Percentiles rank a stretch among this genome's conserved stretches.
These are phyloP conservation scores for Aegle marmelos DNA, from an alignment of 345 rosid species.

Conservation along the genomic window DNA sequence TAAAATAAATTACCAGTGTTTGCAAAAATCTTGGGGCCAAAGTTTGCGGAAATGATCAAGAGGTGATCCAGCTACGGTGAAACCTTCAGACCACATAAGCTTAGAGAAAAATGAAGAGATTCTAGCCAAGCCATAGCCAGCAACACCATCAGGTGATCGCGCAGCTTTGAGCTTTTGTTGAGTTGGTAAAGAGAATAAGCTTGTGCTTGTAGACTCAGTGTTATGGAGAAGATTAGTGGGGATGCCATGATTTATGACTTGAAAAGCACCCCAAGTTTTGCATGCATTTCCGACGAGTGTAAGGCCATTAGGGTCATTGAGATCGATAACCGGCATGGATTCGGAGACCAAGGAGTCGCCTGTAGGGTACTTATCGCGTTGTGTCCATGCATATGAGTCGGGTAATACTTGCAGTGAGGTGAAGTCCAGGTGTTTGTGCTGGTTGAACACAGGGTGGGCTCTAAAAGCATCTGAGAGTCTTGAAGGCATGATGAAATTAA, in stretches of 20 bases:
- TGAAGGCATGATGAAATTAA: constrained; percentile 49
- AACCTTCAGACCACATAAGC: constrained; percentile 97
- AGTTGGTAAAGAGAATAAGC: constrained; percentile 58
- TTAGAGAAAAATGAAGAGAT: constrained; percentile 76
- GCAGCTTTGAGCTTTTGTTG: constrained; percentile 69
- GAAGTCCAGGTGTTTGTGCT: constrained; percentile 55
- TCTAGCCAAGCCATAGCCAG: constrained; percentile 83
- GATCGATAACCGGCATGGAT: constrained; percentile 65
- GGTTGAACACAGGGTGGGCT: constrained; percentile 51
- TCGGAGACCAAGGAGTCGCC: constrained; percentile 23
- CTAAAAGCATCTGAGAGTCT: constrained; percentile 46
- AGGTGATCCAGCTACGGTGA: constrained; percentile 79
- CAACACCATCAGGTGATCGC: constrained; percentile 59
- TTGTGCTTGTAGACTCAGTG: constrained; percentile 38
- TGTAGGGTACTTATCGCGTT: constrained; percentile 31
- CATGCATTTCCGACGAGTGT: constrained; percentile 65
- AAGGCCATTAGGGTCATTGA: constrained; percentile 46
- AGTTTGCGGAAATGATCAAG: constrained; percentile 68
- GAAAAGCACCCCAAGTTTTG: constrained; percentile 77
- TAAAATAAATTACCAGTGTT: constrained; percentile 58
- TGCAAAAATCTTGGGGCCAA: constrained; percentile 67
- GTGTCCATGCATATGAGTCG: constrained; percentile 74
- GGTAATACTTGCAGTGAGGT: constrained; percentile 61
- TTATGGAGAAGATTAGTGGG: constrained; percentile 43
- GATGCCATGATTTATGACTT: constrained; percentile 70